A percentile compares a stretch with the other conserved stretches of the same genome.
These are phyloP conservation scores for Pythium oligandrum DNA, from an alignment of 352 stramenopile genomes.

Conservation along the genomic window DNA sequence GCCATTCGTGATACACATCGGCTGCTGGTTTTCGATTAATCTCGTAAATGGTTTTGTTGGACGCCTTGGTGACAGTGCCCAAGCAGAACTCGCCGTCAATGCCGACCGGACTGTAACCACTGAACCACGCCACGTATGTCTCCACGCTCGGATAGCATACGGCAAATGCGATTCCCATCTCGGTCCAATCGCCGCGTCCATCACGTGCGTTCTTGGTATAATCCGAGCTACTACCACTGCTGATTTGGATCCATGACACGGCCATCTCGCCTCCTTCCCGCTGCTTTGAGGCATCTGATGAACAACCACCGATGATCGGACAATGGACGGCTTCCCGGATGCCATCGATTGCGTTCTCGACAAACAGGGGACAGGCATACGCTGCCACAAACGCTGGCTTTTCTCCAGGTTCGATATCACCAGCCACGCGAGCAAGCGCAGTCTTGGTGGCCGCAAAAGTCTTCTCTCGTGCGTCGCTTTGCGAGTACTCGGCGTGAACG, in stretches of 20 bases:
- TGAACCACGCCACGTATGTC: conserved; percentile 86
- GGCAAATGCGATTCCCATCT: conserved; percentile 80
- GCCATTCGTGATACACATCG: conserved; percentile 83
- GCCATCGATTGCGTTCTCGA: conserved; percentile 78
- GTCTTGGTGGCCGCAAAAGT: conserved; percentile 69
- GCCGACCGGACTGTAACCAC: conserved; percentile 74
- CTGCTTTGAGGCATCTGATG: conserved; percentile 70
- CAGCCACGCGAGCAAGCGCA: conserved; percentile 43
- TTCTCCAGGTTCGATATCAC: conserved; percentile 55
- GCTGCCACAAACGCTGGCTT: conserved; percentile 75
- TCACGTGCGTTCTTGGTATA: conserved; percentile 76
- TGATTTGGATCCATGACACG: conserved; percentile 85
- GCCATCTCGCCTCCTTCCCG: conserved; percentile 51
- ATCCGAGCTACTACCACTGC: conserved; percentile 73
- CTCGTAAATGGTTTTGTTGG: conserved; percentile 82
- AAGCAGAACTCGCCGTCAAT: conserved; percentile 78
- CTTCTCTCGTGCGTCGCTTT: conserved; percentile 76
- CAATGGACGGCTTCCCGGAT: conserved; percentile 77
- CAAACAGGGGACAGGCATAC: conserved; percentile 78
- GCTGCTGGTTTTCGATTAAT: conserved; percentile 82
- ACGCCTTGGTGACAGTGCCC: conserved; percentile 81
- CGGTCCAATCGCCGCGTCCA: conserved; percentile 66
- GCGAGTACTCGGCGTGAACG: conserved; percentile 73
- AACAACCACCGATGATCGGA: conserved; percentile 81
- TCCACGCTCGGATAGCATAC: conserved; percentile 84